These are phyloP conservation scores for Wickerhamiella spandovensis DNA, from an alignment of 805 yeast genomes.

Conservation along the genomic window DNA sequence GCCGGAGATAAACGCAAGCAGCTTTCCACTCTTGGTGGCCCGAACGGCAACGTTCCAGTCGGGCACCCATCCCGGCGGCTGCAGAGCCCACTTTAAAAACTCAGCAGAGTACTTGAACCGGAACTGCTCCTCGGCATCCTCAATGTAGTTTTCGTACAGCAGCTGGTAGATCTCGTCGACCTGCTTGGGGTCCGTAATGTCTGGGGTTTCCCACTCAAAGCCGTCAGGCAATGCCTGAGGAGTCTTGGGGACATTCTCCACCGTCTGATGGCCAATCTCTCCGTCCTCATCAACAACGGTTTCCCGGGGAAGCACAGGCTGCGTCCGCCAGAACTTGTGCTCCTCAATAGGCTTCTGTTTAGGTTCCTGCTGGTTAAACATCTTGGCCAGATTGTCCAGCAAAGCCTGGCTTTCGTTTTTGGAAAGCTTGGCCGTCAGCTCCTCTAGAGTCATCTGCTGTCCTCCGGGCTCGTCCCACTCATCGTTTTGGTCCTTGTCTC, in stretches of 20 bases:
- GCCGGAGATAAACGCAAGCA: conserved; percentile 88
- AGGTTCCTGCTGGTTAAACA: conserved; percentile 1
- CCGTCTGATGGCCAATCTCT: conserved; percentile 70
- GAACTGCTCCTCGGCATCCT: conserved; percentile 83
- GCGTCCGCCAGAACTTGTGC: conserved; percentile 95
- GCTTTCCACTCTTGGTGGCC: conserved; percentile 57
- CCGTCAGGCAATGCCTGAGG: conserved; percentile 64
- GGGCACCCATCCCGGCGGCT: conserved; percentile 80
- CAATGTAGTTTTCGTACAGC: conserved; percentile 83
- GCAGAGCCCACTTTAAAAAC: conserved; percentile 84
- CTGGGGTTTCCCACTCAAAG: conserved; percentile 82
- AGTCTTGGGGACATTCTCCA: conserved; percentile 54
- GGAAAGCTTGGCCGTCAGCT: background rate
- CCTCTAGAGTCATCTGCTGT: background rate
- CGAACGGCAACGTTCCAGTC: conserved; percentile 94
- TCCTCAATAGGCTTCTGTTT: conserved; percentile 49
- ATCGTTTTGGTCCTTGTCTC: background rate
- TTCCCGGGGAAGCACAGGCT: conserved; percentile 76
- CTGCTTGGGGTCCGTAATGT: conserved; percentile 40
- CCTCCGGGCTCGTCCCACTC: background rate
- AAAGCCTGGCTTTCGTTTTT: background rate
- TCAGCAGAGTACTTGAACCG: conserved; percentile 77
- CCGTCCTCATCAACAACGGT: conserved; percentile 35
- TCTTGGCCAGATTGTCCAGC: conserved; percentile 1
- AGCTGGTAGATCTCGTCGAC: conserved; percentile 68